Evolutionary conservation across 2,329 filamentous ascomycete species (phyloP).

Genomic region (Fusarium sp.): DNA sequence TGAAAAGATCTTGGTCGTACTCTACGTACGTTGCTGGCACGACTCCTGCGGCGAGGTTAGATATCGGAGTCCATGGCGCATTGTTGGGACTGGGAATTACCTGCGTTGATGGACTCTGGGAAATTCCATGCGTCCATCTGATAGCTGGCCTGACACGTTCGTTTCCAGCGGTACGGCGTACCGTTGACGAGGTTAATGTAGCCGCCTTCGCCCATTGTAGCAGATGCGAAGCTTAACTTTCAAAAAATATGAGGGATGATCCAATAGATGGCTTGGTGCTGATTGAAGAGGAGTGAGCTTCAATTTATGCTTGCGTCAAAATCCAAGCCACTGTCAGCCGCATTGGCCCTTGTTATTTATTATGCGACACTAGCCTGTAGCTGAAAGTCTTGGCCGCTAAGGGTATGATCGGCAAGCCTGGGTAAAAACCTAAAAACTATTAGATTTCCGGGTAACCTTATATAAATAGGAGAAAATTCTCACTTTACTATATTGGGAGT

Average conservation of each 20-base stretch:
- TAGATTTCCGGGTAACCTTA: too few relatives aligned
- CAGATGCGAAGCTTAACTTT: neutral
- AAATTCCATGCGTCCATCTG: conserved; percentile 20
- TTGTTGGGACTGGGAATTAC: neutral
- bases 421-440: too few relatives aligned
- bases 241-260: too few relatives aligned
- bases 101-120: conserved; percentile 11
- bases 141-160: conserved; percentile 7
- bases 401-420: too few relatives aligned
- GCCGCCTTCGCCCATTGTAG: conserved; percentile 15
- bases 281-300: conserved; percentile 2
- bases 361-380: neutral
- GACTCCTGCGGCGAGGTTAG: neutral
- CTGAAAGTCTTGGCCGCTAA: conserved; percentile 14
- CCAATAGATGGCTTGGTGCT: neutral
- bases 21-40: conserved; percentile 3
- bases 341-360: neutral
- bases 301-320: conserved; percentile 3
- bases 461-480: too few relatives aligned
- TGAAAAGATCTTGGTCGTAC: conserved; percentile 1
- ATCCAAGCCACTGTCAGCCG: neutral
- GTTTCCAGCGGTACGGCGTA: conserved; percentile 26
- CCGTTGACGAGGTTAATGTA: conserved; percentile 10
- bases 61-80: rapidly evolving
- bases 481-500: too few relatives aligned